These are phyloP conservation scores for Arthrinium puccinioides DNA, from an alignment of 2,329 filamentous ascomycete species.

Conservation along the genomic window DNA sequence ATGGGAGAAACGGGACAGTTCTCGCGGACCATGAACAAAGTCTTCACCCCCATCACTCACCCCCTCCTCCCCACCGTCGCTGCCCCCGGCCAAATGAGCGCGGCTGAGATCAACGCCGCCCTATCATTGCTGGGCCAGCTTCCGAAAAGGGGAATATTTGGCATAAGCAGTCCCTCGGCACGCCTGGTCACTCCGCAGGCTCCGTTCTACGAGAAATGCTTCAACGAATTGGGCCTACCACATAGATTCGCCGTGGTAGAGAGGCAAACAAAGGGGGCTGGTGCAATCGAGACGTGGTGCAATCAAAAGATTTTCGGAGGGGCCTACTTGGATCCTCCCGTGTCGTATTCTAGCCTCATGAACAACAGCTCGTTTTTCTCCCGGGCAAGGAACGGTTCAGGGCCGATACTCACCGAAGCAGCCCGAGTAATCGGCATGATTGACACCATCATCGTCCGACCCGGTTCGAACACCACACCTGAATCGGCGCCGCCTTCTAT, in stretches of 20 bases:
- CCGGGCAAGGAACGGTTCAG: slow-evolving; percentile 39
- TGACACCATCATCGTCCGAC: slow-evolving; percentile 68
- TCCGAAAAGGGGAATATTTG: slow-evolving; percentile 73
- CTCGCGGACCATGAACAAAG: slow-evolving; percentile 74
- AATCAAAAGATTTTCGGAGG: slow-evolving; percentile 72
- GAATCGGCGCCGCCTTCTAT: slow-evolving; percentile 38
- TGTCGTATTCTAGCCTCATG: slow-evolving; percentile 54
- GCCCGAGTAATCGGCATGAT: slow-evolving; percentile 72
- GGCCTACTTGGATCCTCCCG: slow-evolving; percentile 70
- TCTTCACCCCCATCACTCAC: slow-evolving; percentile 84
- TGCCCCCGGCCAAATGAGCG: slow-evolving; percentile 78
- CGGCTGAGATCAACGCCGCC: slow-evolving; percentile 76
- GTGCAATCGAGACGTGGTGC: slow-evolving; percentile 64
- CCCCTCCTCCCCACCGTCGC: slow-evolving; percentile 77
- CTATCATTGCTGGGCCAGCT: slow-evolving; percentile 73
- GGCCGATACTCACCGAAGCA: slow-evolving; percentile 62
- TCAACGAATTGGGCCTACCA: slow-evolving; percentile 77
- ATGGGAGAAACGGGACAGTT: slow-evolving; percentile 85
- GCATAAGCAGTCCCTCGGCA: slow-evolving; percentile 66
- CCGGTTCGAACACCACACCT: slow-evolving; percentile 33
- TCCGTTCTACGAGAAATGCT: slow-evolving; percentile 79
- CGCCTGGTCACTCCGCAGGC: slow-evolving; percentile 60
- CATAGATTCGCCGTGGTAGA: slow-evolving; percentile 74
- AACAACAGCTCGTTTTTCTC: slow-evolving; percentile 45
- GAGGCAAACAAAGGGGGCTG: slow-evolving; percentile 55